Percentiles rank a stretch among this genome's conserved stretches.
Conservation (phyloP, 1,284 basidiomycete genomes). For the Sanghuangporus sanghuang region DNA sequence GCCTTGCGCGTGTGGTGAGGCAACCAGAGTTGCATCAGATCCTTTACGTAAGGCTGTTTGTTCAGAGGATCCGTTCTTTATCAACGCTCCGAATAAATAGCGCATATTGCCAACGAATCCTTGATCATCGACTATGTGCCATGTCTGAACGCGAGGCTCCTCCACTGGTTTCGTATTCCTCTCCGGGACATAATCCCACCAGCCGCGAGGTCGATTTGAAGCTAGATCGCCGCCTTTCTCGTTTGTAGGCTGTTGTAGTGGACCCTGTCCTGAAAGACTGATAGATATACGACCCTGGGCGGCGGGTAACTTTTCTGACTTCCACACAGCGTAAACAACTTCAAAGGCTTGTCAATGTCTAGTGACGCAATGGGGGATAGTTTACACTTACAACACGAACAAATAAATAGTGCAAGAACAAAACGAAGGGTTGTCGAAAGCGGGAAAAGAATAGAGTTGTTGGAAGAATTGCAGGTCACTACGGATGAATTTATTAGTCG, state of each 20-base stretch:
- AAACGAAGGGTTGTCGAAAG: slow-evolving; percentile 47
- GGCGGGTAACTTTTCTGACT: slow-evolving; percentile 43
- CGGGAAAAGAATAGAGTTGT: slow-evolving; percentile 35
- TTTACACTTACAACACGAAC: slow-evolving; percentile 48
- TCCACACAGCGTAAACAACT: slow-evolving; percentile 58
- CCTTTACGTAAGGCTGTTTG: background rate
- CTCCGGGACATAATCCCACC: slow-evolving; percentile 50
- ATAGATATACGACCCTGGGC: slow-evolving; percentile 55
- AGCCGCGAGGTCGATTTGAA: slow-evolving; percentile 33
- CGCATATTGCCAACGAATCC: slow-evolving; percentile 18
- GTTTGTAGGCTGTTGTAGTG: slow-evolving; percentile 24
- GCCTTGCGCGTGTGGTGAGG: background rate
- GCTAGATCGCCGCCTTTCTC: slow-evolving; percentile 25
- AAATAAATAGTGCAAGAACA: slow-evolving; percentile 51
- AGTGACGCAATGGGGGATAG: background rate
- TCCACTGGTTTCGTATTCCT: background rate
- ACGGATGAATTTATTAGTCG: slow-evolving; percentile 24
- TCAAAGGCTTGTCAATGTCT: slow-evolving; percentile 4
- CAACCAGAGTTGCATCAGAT: background rate
- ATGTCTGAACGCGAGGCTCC: slow-evolving; percentile 7
- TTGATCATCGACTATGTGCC: slow-evolving; percentile 17
- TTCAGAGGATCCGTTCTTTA: background rate
- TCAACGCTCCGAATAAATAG: slow-evolving; percentile 1
- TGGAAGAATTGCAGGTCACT: slow-evolving; percentile 31
- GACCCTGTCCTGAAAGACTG: slow-evolving; percentile 31